Evolutionary conservation across 2,329 filamentous ascomycete species (phyloP).

Genomic region (Penicillium glabrum): DNA sequence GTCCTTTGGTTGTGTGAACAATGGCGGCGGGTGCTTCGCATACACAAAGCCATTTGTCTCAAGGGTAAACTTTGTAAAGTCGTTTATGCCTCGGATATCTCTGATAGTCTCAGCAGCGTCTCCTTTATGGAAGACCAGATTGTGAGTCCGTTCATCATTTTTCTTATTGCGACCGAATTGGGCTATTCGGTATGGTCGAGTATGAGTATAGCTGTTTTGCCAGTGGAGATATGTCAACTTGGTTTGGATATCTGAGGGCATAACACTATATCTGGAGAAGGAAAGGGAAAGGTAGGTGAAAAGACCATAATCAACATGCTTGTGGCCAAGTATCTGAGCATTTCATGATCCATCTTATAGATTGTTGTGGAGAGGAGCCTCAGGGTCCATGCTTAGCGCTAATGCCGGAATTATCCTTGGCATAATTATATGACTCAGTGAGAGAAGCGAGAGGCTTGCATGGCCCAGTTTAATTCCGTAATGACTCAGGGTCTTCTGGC

Average conservation of each 20-base stretch:
- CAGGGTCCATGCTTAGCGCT: not conserved
- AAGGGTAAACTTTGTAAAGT: not conserved
- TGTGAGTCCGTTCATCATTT: not conserved
- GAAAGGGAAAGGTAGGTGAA: not conserved
- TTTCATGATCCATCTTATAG: not conserved
- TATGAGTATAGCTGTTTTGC: conserved; percentile 2
- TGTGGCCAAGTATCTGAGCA: not conserved
- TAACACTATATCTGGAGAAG: not conserved
- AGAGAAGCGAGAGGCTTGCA: not conserved
- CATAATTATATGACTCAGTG: not conserved
- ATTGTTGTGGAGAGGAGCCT: not conserved
- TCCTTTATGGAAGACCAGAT: not conserved
- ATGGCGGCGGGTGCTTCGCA: not conserved
- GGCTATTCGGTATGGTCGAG: conserved; percentile 6
- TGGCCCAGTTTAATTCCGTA: not conserved
- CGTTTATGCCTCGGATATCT: not conserved
- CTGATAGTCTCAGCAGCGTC: not conserved
- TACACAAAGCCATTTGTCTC: conserved; percentile 4
- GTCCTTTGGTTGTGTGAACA: not conserved
- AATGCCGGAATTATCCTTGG: not conserved
- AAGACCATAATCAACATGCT: not conserved
- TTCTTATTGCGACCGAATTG: conserved; percentile 4
- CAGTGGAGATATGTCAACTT: conserved; percentile 11
- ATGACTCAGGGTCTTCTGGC: not conserved
- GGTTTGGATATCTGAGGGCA: conserved; percentile 1